These are phyloP conservation scores for Vicia faba DNA, from an alignment of 306 rosid species.

Conservation along the genomic window DNA sequence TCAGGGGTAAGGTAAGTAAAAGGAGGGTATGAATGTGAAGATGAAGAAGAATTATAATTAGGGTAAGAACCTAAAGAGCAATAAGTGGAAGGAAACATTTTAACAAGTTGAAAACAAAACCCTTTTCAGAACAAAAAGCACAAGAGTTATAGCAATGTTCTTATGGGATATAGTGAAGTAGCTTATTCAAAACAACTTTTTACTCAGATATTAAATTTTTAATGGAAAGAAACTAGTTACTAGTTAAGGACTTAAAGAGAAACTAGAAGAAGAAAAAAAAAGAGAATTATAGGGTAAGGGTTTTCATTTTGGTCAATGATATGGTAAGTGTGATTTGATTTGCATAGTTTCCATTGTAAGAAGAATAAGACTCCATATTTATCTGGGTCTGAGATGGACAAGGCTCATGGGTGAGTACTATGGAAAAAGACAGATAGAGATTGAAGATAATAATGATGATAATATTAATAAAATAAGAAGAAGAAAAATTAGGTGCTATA, in stretches of 20 bases:
- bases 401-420: conserved; percentile 6
- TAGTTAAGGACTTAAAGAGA: not conserved
- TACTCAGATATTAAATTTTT: not conserved
- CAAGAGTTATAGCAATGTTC: conserved; percentile 27
- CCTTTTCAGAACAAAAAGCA: conserved; percentile 34
- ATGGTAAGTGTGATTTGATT: conserved; percentile 23
- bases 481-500: not conserved
- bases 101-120: conserved; percentile 15
- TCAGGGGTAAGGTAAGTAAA: conserved; percentile 42
- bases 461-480: not conserved
- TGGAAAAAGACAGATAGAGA: conserved; percentile 14
- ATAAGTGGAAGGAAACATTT: conserved; percentile 57
- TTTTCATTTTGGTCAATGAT: conserved; percentile 21
- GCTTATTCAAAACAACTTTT: conserved; percentile 14
- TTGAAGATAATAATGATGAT: not conserved
- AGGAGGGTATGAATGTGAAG: conserved; percentile 43
- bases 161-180: conserved; percentile 13
- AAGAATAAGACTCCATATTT: not conserved
- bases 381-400: conserved; percentile 31
- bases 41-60: conserved; percentile 46
- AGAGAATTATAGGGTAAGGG: not conserved
- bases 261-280: not conserved
- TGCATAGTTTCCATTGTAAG: conserved; percentile 16
- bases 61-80: conserved; percentile 51
- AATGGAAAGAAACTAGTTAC: not conserved